Evolutionary conservation across 2,329 filamentous ascomycete species (phyloP).

Genomic region (Rugonectria rugulosa): DNA sequence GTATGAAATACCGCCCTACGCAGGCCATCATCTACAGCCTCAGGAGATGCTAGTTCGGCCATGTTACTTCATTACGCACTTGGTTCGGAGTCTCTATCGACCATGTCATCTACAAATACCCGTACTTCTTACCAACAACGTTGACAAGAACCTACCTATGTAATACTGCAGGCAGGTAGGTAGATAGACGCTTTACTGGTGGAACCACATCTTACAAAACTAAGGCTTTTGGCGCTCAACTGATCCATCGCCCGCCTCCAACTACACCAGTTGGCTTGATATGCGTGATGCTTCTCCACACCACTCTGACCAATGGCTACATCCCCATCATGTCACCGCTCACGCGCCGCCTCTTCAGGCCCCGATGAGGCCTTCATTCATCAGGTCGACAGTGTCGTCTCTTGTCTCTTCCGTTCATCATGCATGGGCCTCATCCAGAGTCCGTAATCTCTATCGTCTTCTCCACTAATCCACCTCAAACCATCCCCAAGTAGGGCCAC

Average conservation of each 20-base stretch:
- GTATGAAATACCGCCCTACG: too few relatives aligned
- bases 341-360: conserved; percentile 11
- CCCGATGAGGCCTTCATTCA: conserved; percentile 2
- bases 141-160: too few relatives aligned
- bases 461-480: conserved; percentile 8
- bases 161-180: too few relatives aligned
- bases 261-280: background rate
- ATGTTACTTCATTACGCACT: conserved; percentile 1
- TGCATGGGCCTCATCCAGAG: conserved; percentile 1
- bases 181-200: background rate
- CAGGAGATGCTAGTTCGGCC: conserved; percentile 4
- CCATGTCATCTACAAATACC: too few relatives aligned
- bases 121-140: too few relatives aligned
- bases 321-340: conserved; percentile 19
- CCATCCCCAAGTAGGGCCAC: background rate
- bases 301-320: conserved; percentile 27
- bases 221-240: background rate
- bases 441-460: background rate
- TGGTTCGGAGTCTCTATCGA: conserved; percentile 3
- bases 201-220: background rate
- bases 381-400: too few relatives aligned
- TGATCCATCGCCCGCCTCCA: background rate
- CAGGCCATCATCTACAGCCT: conserved; percentile 11
- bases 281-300: conserved; percentile 12
- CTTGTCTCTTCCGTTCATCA: background rate